A percentile compares a stretch with the other conserved stretches of the same genome.
Evolutionary conservation across 2,329 filamentous ascomycete species (phyloP).

Genomic region (Dendrostoma leiphaemia): DNA sequence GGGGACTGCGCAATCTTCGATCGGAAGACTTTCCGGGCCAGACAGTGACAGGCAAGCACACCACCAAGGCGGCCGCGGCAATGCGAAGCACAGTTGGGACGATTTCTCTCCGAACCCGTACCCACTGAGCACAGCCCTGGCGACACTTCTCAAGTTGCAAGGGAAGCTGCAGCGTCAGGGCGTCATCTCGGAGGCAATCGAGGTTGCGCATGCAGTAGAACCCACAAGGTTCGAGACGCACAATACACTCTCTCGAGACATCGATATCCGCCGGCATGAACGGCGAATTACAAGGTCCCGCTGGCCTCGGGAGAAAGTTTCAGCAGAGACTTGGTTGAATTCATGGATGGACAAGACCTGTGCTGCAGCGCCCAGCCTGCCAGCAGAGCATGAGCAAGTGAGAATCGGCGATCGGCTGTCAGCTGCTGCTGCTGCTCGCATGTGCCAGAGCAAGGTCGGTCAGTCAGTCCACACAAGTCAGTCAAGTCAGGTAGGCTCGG

Average conservation of each 20-base stretch:
- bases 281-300: no score
- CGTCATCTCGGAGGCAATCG: background rate
- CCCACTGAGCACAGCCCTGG: background rate
- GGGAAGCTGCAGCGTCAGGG: background rate
- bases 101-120: background rate
- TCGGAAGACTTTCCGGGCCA: background rate
- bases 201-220: background rate
- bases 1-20: slow-evolving; percentile 29
- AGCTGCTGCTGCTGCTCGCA: slow-evolving; percentile 5
- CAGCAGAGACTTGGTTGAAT: no score
- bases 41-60: background rate
- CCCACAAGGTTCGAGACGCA: background rate
- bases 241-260: no score
- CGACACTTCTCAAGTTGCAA: background rate
- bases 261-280: background rate
- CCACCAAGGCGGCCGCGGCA: no score
- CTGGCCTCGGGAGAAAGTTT: no score
- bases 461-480: background rate
- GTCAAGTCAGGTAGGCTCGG: background rate
- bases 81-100: slow-evolving; percentile 5
- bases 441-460: background rate
- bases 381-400: slow-evolving; percentile 5
- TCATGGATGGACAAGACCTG: background rate
- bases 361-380: background rate
- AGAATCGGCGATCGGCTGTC: slow-evolving; percentile 7